Percentiles rank a stretch among this genome's conserved stretches.
These are phyloP conservation scores for Hippophae rhamnoides DNA, from an alignment of 306 rosid species.

Conservation along the genomic window DNA sequence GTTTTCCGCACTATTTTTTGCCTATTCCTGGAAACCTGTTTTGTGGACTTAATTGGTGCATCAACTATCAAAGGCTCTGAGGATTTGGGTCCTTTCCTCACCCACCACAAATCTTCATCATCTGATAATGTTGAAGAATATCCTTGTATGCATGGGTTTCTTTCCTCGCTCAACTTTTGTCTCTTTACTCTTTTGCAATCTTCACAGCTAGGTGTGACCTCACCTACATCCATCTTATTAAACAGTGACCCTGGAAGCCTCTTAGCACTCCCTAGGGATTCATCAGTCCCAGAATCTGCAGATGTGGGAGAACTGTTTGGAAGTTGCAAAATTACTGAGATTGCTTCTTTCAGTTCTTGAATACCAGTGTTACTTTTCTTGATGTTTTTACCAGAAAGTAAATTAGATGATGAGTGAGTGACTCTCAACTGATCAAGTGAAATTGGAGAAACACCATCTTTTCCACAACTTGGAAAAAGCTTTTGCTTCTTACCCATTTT, in stretches of 20 bases:
- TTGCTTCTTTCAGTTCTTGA: conserved; percentile 69
- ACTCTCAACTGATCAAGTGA: conserved; percentile 40
- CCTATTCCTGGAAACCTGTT: conserved; percentile 62
- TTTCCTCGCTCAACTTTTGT: conserved; percentile 65
- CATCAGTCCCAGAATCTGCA: conserved; percentile 39
- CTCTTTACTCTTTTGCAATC: conserved; percentile 82
- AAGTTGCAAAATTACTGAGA: conserved; percentile 51
- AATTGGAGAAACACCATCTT: conserved; percentile 38
- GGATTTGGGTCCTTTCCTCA: conserved; percentile 64
- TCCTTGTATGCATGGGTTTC: conserved; percentile 46
- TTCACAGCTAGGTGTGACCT: conserved; percentile 87
- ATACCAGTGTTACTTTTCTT: conserved; percentile 36
- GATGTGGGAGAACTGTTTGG: conserved; percentile 37
- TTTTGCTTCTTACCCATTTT: conserved; percentile 34
- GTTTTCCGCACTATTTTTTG: conserved; percentile 69
- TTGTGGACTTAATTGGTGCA: conserved; percentile 51
- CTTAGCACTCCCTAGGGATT: conserved; percentile 46
- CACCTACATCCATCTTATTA: conserved; percentile 53
- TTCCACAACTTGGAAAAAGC: conserved; percentile 30
- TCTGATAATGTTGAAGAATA: conserved; percentile 46
- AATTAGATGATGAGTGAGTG: conserved; percentile 23
- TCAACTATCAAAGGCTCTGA: conserved; percentile 61
- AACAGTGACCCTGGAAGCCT: conserved; percentile 34
- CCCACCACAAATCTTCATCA: conserved; percentile 85
- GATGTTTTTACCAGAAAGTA: conserved; percentile 29